Conservation (phyloP, 2,329 filamentous ascomycete genomes). For the Allantophomopsis cytisporea region DNA sequence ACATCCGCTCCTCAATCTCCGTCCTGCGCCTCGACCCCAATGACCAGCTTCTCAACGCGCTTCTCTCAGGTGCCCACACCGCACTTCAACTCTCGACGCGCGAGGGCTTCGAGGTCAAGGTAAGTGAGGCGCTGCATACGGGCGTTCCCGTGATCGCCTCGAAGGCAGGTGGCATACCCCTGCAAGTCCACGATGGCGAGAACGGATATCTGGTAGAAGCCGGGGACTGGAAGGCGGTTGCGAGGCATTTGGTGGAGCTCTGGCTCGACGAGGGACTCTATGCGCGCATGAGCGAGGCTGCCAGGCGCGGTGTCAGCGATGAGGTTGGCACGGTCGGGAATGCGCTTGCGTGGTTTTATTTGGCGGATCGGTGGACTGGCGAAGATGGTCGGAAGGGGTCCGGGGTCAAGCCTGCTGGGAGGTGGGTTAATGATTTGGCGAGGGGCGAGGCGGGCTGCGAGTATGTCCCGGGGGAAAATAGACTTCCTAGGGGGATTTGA, state of each 20-base stretch:
- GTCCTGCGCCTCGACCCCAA: conserved; percentile 66
- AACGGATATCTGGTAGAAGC: conserved; percentile 64
- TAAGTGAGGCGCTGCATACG: conserved; percentile 71
- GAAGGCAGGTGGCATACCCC: conserved; percentile 63
- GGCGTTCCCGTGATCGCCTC: conserved; percentile 68
- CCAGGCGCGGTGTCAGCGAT: conserved; percentile 56
- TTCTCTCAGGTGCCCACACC: conserved; percentile 59
- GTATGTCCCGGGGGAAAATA: conserved; percentile 45
- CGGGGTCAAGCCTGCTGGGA: conserved; percentile 38
- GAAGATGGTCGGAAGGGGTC: no score
- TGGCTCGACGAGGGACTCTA: conserved; percentile 54
- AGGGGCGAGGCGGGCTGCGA: conserved; percentile 46
- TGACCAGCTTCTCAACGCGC: conserved; percentile 66
- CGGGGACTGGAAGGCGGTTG: conserved; percentile 57
- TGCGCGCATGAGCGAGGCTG: conserved; percentile 50
- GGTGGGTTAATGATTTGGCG: conserved; percentile 65
- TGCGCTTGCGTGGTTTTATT: conserved; percentile 61
- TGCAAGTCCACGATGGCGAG: conserved; percentile 60
- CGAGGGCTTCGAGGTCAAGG: conserved; percentile 79
- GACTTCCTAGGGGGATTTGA: conserved; percentile 29
- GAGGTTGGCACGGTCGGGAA: conserved; percentile 76
- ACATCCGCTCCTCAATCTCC: conserved; percentile 52
- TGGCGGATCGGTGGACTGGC: conserved; percentile 53
- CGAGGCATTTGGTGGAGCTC: conserved; percentile 49
- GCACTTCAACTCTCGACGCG: conserved; percentile 69